These are phyloP conservation scores for Pyrenula aspistea DNA, from an alignment of 495 filamentous ascomycete genomes.

Conservation along the genomic window DNA sequence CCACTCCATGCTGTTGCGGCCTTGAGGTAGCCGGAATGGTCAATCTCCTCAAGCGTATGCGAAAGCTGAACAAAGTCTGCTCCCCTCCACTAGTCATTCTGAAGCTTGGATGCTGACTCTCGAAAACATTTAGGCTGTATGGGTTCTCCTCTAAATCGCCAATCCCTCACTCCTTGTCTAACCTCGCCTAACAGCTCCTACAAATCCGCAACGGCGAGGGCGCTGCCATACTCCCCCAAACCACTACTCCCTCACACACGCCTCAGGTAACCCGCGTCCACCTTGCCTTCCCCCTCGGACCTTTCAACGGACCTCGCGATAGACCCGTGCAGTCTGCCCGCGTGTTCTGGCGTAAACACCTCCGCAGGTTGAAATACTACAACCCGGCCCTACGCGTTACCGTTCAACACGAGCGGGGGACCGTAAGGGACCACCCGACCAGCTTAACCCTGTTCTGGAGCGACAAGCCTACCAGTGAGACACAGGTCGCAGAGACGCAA, in stretches of 20 bases:
- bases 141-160: too few relatives aligned
- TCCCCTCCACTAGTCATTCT: neutral
- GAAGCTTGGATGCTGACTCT: neutral
- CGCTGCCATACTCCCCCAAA: conserved; percentile 61
- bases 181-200: conserved; percentile 44
- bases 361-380: conserved; percentile 85
- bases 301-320: conserved; percentile 31
- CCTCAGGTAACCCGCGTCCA: conserved; percentile 64
- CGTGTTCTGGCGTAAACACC: conserved; percentile 76
- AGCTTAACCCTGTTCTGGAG: conserved; percentile 71
- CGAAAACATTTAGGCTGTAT: neutral
- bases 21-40: conserved; percentile 56
- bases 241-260: conserved; percentile 1
- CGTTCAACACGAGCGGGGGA: conserved; percentile 49
- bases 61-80: conserved; percentile 66
- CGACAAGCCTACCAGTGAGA: conserved; percentile 3
- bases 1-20: too few relatives aligned
- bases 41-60: conserved; percentile 63
- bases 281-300: conserved; percentile 60
- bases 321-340: conserved; percentile 68
- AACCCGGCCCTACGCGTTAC: conserved; percentile 80
- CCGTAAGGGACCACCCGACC: conserved; percentile 24
- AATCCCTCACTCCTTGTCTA: too few relatives aligned
- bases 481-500: conserved; percentile 15
- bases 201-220: conserved; percentile 64